Evolutionary conservation across 2,329 filamentous ascomycete species (phyloP), one percentile per base, ranked within the genome.

Genomic region (Aspergillus oerlinghausenensis): DNA sequence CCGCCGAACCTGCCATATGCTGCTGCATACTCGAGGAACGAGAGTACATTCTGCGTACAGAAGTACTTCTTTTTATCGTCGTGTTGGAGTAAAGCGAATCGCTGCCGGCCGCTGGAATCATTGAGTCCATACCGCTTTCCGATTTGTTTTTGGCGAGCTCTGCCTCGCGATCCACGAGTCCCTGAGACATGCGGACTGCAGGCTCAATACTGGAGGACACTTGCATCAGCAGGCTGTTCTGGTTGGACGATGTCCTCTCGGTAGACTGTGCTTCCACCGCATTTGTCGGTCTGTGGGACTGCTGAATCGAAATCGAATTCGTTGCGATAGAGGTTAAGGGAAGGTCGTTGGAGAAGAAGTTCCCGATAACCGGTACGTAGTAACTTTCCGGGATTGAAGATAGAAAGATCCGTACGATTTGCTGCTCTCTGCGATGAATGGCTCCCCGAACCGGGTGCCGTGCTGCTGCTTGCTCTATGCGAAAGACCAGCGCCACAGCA

Each of bases 361-460:
- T 61, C n/a, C 50, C 60, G 49, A 58, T 60, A 21, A 55, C 49
- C 14, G 62, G 54, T 7, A 57, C 58, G 19, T 53, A 55, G 25
- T 51, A n/a, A 4, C 14, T 43, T 21, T 52, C 50, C 21, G 63
- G 63, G 7, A 64, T 53, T 25, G 66, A 60, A 0, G 55, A 50
- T 6, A 66, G 11, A 23, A 71, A 53, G 25, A 67, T 49, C 3
- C 63, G 49, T 23, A 66, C 56, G 11, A 68, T 63, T 4, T 52
- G 57, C 17, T 52, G 62, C 58, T 73, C 70, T 21, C 52, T 60
- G 29, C 57, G 55, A 3, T 61, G 43, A 26, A 71, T 67, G 28
- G 59, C 47, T 8, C 38, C 54, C 4, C 47, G 57, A 29, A 70
- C 54, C 3, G 60, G 29, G 29, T 29, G 50, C 32, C 49, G 61